Evolutionary conservation across 257 asterid species (phyloP).

Genomic region (Plantago elongata): DNA sequence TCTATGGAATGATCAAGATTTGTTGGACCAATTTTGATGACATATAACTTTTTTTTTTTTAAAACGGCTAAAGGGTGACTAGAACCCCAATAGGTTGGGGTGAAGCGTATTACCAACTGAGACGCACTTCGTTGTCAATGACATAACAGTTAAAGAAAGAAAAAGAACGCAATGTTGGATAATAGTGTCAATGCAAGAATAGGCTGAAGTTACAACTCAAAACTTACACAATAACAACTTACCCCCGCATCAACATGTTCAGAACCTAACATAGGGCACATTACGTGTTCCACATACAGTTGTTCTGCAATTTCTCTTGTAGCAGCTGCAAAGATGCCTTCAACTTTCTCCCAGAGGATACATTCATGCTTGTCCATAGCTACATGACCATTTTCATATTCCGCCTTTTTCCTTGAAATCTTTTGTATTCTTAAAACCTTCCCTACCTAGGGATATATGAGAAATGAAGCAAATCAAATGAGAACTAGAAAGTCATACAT

Average conservation of each 20-base stretch:
- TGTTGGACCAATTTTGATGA: too few species aligned
- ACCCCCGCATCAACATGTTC: slow-evolving; percentile 94
- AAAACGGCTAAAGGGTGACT: too few species aligned
- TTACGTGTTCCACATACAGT: slow-evolving; percentile 64
- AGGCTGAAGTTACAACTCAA: slow-evolving; percentile 1
- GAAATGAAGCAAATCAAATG: slow-evolving; percentile 3
- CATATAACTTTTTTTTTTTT: too few species aligned
- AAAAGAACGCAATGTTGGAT: too few species aligned
- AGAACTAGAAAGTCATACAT: too few species aligned
- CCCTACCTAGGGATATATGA: slow-evolving; percentile 48
- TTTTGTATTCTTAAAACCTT: slow-evolving; percentile 81
- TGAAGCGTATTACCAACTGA: too few species aligned
- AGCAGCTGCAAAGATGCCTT: slow-evolving; percentile 65
- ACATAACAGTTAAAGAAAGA: too few species aligned
- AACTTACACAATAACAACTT: slow-evolving; percentile 18
- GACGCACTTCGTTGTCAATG: too few species aligned
- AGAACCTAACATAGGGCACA: slow-evolving; percentile 74
- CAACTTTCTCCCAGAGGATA: slow-evolving; percentile 57
- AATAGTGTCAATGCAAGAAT: too few species aligned
- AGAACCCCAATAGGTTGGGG: too few species aligned
- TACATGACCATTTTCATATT: slow-evolving; percentile 43
- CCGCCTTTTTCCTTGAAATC: slow-evolving; percentile 44
- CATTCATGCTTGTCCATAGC: slow-evolving; percentile 52
- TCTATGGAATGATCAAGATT: too few species aligned
- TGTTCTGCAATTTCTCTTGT: slow-evolving; percentile 68